Evolutionary conservation across 164 flowering plant species (phyloP), one percentile per base, ranked within the genome.

Genomic region (Aristolochia contorta): DNA sequence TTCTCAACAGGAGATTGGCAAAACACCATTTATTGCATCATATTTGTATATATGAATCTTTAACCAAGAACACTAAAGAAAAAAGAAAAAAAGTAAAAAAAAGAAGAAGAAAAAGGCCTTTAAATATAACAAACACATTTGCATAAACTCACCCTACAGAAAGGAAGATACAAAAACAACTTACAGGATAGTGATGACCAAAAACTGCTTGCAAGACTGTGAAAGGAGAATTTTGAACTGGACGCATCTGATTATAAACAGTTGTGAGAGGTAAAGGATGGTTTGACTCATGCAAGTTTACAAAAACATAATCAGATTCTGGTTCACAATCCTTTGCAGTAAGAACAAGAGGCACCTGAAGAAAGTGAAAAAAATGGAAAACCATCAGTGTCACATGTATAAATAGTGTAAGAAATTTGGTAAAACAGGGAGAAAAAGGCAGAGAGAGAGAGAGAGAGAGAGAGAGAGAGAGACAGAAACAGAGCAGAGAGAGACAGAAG

Each of bases 281-380:
- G 48, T 61, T 78, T n/a, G 97, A 86, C 22, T 82, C 91, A 58
- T 82, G 83, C 81, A 87, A 60, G 70, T 85, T 72, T 32, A 92
- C 91, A 62, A 71, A 21, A 37, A 87, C 77, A 78, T 65, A 84
- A 63, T 79, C 79, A 19, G 78, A 65, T 33, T 50, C 52, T 25
- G 80, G 78, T 79, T 79, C 66, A 43, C 30, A 68, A 33, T 68
- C 80, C 55, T 70, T 66, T 43, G 88, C 84, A 69, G 79, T 74
- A 57, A 93, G 89, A 76, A 88, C 68, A 77, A 93, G 90, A 41
- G 96, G 99, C 65, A 87, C 85, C 96, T 92, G 86, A 55, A 46
- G 30, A 21, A 23, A 32, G 47, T 19, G 20, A 46, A 53, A 14
- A 41, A 22, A 3, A 54, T 14, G 16, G 24, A 30, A 9, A 60